Percentiles rank a stretch among this genome's conserved stretches.
Evolutionary conservation across 192 early-diverging fungal genomes (phyloP).

Genomic region (Mortierella alpina): DNA sequence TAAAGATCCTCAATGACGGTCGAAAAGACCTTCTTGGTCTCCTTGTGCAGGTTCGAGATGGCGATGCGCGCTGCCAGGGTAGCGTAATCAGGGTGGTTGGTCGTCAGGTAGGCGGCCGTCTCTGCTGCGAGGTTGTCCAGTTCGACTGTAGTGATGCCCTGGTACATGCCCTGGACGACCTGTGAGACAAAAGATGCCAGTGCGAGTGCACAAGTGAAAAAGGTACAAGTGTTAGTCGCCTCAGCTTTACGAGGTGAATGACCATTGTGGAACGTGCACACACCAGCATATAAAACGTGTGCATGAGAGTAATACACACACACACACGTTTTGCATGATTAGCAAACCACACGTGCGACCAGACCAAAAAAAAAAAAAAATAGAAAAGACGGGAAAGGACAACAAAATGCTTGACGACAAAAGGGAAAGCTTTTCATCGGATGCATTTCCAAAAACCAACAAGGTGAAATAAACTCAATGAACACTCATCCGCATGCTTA

Average conservation of each 20-base stretch:
- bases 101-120: slow-evolving; percentile 88
- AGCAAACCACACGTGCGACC: background rate
- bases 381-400: background rate
- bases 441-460: background rate
- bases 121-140: slow-evolving; percentile 98
- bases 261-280: background rate
- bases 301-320: background rate
- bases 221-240: background rate
- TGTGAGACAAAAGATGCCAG: slow-evolving; percentile 16
- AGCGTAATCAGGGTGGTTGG: slow-evolving; percentile 96
- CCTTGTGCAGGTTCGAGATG: slow-evolving; percentile 93
- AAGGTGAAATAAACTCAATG: background rate
- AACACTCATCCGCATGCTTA: slow-evolving; percentile 29
- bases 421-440: background rate
- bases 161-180: slow-evolving; percentile 95
- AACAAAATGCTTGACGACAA: background rate
- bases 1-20: slow-evolving; percentile 85
- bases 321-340: background rate
- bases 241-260: background rate
- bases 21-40: slow-evolving; percentile 83
- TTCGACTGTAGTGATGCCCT: slow-evolving; percentile 96
- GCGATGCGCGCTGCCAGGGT: slow-evolving; percentile 96
- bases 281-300: background rate
- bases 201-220: no score
- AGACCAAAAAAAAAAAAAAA: background rate